Evolutionary conservation across 805 yeast genomes (phyloP).

Genomic region (Pichia deserticola): DNA sequence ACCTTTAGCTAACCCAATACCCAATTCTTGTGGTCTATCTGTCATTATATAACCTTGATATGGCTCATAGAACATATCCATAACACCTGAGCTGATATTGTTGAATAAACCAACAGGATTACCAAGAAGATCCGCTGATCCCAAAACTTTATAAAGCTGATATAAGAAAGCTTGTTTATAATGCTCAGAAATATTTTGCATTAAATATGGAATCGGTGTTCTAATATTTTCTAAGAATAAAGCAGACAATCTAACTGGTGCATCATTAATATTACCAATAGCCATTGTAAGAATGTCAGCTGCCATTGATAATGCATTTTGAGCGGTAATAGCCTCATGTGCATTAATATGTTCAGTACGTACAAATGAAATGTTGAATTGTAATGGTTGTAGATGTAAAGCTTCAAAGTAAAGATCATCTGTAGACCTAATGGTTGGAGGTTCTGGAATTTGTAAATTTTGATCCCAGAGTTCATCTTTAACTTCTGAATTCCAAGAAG

Average conservation of each 20-base stretch:
- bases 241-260: conserved; percentile 86
- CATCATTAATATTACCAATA: conserved; percentile 92
- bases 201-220: conserved; percentile 69
- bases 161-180: conserved; percentile 88
- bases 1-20: conserved; percentile 93
- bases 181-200: conserved; percentile 69
- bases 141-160: conserved; percentile 86
- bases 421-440: conserved; percentile 41
- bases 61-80: conserved; percentile 96
- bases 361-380: conserved; percentile 82
- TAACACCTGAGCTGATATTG: conserved; percentile 86
- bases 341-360: conserved; percentile 68
- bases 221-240: conserved; percentile 82
- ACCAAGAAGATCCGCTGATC: conserved; percentile 94
- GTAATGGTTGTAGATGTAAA: conserved; percentile 85
- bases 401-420: conserved; percentile 88
- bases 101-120: conserved; percentile 96
- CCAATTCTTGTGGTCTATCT: conserved; percentile 93
- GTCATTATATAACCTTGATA: conserved; percentile 91
- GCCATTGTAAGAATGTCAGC: conserved; percentile 92
- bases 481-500: conserved; percentile 53
- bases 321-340: conserved; percentile 49
- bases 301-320: conserved; percentile 65
- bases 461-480: conserved; percentile 49
- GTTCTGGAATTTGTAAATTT: conserved; percentile 61